Conservation (phyloP, 177 flowering plant genomes). For the Telopea speciosissima region DNA sequence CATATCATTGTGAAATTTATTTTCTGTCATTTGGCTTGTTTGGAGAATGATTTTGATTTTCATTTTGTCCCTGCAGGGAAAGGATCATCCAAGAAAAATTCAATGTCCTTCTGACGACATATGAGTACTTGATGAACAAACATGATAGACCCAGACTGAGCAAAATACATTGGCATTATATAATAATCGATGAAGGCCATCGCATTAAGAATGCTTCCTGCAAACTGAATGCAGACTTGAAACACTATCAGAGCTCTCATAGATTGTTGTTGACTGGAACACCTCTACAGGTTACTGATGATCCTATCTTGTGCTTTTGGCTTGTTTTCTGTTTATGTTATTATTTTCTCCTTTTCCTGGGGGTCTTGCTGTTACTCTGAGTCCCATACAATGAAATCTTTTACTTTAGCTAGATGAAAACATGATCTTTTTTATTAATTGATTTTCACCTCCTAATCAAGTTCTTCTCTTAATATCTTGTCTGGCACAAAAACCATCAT, state of each 20-base stretch:
- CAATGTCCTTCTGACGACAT: constrained; percentile 94
- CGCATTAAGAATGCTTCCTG: constrained; percentile 99
- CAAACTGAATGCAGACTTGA: constrained; percentile 93
- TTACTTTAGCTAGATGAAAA: not conserved
- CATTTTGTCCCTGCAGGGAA: constrained; percentile 55
- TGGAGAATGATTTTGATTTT: constrained; percentile 2
- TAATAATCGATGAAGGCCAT: constrained; percentile 98
- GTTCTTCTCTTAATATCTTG: no score
- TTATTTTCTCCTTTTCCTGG: not conserved
- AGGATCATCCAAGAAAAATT: constrained; percentile 85
- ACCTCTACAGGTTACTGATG: constrained; percentile 67
- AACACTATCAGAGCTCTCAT: constrained; percentile 86
- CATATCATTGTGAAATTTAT: not conserved
- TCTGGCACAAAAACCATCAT: no score
- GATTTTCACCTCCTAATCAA: not conserved
- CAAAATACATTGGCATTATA: constrained; percentile 91
- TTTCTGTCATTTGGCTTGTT: not conserved
- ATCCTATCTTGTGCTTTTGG: not conserved
- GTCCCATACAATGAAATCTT: not conserved
- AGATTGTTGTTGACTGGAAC: constrained; percentile 94
- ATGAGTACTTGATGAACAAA: constrained; percentile 98
- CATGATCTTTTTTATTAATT: not conserved
- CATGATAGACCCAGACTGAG: constrained; percentile 94
- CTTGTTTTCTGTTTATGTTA: not conserved
- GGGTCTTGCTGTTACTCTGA: not conserved